A percentile compares a stretch with the other conserved stretches of the same genome.
Conservation (phyloP, 768 basidiomycete species). For the Infundibulicybe gibba region DNA sequence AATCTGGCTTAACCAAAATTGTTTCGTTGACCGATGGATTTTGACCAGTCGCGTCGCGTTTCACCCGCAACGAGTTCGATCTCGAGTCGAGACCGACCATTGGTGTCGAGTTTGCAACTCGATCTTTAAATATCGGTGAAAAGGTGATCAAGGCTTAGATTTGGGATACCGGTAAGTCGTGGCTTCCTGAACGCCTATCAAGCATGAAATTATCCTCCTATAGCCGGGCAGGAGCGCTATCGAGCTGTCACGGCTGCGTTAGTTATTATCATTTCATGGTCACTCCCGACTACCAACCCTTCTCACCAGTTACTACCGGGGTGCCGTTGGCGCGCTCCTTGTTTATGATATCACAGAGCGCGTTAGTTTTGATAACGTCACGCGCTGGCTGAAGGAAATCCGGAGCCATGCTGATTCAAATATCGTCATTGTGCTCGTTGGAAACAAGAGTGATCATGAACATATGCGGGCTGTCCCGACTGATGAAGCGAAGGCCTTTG, state of each 20-base stretch:
- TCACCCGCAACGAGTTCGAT: constrained; percentile 99
- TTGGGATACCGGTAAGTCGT: constrained; percentile 89
- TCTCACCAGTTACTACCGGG: constrained; percentile 89
- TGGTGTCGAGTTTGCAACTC: constrained; percentile 97
- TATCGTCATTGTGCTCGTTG: constrained; percentile 94
- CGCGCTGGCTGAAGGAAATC: constrained; percentile 94
- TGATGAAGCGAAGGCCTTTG: constrained; percentile 92
- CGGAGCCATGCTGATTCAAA: constrained; percentile 92
- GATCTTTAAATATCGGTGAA: constrained; percentile 91
- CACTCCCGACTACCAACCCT: background rate
- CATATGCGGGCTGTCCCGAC: constrained; percentile 95
- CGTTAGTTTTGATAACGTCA: constrained; percentile 90
- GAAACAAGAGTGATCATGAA: constrained; percentile 99
- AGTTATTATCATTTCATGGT: constrained; percentile 21
- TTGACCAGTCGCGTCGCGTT: constrained; percentile 90
- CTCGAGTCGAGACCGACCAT: constrained; percentile 99
- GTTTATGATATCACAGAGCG: constrained; percentile 96
- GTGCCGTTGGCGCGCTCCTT: constrained; percentile 91
- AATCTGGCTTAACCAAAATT: too few species aligned
- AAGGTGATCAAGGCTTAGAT: constrained; percentile 99
- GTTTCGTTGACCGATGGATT: too few species aligned
- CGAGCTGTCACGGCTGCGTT: constrained; percentile 96
- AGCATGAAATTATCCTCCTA: constrained; percentile 6
- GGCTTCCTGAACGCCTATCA: constrained; percentile 5
- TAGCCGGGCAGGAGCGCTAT: constrained; percentile 98